phyloP scores from a whole-genome alignment of 768 basidiomycete species.

The Saitozyma podzolica region DNA sequence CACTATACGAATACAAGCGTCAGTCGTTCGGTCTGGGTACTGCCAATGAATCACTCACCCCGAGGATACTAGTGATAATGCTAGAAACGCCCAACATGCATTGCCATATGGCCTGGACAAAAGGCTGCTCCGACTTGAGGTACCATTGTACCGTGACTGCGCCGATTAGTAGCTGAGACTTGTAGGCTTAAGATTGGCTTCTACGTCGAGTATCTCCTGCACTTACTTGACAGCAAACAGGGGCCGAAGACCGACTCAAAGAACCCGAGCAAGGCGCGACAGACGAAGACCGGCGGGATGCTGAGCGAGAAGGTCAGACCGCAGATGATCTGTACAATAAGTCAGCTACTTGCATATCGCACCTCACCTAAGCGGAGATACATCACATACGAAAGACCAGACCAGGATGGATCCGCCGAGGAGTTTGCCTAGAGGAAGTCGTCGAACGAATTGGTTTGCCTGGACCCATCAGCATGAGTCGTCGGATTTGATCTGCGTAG shows the following conservation, averaged over 20 bases:
- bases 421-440: conserved; percentile 24
- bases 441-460: conserved; percentile 29
- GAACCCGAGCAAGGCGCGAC: conserved; percentile 14
- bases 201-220: too few relatives aligned
- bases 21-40: background rate
- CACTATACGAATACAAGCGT: conserved; percentile 15
- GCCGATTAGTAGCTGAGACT: conserved; percentile 1
- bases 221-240: conserved; percentile 14
- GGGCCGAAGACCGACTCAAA: conserved; percentile 20
- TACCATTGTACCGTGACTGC: conserved; percentile 28
- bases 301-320: conserved; percentile 16
- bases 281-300: conserved; percentile 16
- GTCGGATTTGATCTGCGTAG: background rate
- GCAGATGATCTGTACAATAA: conserved; percentile 4
- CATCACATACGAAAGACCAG: conserved; percentile 2
- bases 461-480: background rate
- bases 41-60: too few relatives aligned
- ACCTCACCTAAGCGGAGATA: too few relatives aligned
- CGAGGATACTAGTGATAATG: background rate
- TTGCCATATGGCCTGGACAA: conserved; percentile 19
- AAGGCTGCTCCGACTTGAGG: conserved; percentile 15
- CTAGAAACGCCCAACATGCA: conserved; percentile 12
- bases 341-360: too few relatives aligned
- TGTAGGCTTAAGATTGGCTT: too few relatives aligned
- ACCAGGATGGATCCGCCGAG: conserved; percentile 3